Base-by-base conservation (phyloP, 495 filamentous ascomycete species). In the Penicillium steckii region DNA sequence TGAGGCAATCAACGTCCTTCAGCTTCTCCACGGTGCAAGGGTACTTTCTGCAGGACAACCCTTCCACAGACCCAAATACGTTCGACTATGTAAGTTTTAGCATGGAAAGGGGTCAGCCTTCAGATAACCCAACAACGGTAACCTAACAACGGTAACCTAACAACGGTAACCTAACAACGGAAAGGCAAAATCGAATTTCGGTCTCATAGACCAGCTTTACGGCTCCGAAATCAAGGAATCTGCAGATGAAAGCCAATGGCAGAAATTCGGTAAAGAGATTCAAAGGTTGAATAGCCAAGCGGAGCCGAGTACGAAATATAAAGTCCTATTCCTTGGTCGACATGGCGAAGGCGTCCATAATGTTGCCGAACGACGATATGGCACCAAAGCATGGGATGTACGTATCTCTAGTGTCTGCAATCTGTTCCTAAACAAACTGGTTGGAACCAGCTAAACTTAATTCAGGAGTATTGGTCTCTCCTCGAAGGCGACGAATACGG, bases 291-390 rank as follows among this genome's bases (percentile, higher is more conserved):
- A 90, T 62, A 44, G 55, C 1, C 64, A 76, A 6, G 67, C 70
- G 12, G 69, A 60, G 2, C 32, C 42, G 2, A 68, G 74, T 21
- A 74, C 72, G 8, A 53, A 69, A 21, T 89, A 88, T 60, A 88
- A 86, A 54, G 76, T 91, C 0, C 71, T 91, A 32, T 90, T 81
- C 68, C 67, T 89, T 15, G 88, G 81, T 12, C 78, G 88, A 21
- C 88, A 91, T 62, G 88, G 88, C 1, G 80, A 91, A 61, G 88
- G 87, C 1, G 79, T 80, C 46, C 88, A 91, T 56, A 87, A 87
- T 60, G 80, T 80, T 24, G 84, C 84, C 3, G 79, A 90, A 58
- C 61, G 56, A 4, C 82, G 70, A 40, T 91, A 89, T 50, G 87
- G 87, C 17, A 86, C 81, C 0, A 70, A 75, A 17, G 71, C 76